Percentiles rank a stretch among this genome's conserved stretches.
Evolutionary conservation across 192 early-diverging fungal species (phyloP).

Genomic region (Phycomyces nitens): DNA sequence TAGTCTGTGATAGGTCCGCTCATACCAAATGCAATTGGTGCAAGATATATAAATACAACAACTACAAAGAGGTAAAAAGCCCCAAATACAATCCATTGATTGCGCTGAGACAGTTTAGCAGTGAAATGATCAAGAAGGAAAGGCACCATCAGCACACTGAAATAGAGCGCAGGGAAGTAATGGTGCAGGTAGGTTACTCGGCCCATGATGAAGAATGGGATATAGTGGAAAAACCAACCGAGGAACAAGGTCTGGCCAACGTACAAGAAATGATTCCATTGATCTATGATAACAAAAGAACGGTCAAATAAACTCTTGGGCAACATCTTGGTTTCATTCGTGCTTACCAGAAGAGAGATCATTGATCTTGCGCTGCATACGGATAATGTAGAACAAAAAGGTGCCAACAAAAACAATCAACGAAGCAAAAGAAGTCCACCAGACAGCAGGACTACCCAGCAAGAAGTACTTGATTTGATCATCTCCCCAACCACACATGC

Average conservation of each 20-base stretch:
- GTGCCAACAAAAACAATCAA: slow-evolving; percentile 37
- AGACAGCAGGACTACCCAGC: slow-evolving; percentile 89
- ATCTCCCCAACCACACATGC: slow-evolving; percentile 95
- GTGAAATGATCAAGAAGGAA: slow-evolving; percentile 76
- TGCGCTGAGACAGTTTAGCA: slow-evolving; percentile 13
- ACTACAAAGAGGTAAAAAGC: slow-evolving; percentile 40
- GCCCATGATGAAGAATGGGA: slow-evolving; percentile 95
- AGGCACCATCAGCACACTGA: slow-evolving; percentile 78
- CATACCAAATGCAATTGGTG: slow-evolving; percentile 81
- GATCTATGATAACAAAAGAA: slow-evolving; percentile 13
- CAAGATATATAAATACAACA: slow-evolving; percentile 68
- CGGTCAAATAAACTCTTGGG: neutral
- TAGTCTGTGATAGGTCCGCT: slow-evolving; percentile 59
- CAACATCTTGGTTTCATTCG: slow-evolving; percentile 5
- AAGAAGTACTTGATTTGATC: slow-evolving; percentile 83
- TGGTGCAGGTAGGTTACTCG: slow-evolving; percentile 96
- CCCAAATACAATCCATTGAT: slow-evolving; percentile 35
- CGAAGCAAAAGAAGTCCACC: slow-evolving; percentile 72
- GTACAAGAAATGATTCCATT: slow-evolving; percentile 73
- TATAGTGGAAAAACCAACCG: slow-evolving; percentile 93
- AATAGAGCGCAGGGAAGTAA: slow-evolving; percentile 96
- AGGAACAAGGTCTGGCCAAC: slow-evolving; percentile 66
- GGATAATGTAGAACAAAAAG: slow-evolving; percentile 48
- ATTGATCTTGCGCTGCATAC: slow-evolving; percentile 60
- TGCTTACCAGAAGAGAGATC: slow-evolving; percentile 44